Percentiles rank a stretch among this genome's conserved stretches.
These are phyloP conservation scores for Balamuthia mandrillaris DNA, from an alignment of 208 protist species.

Conservation along the genomic window DNA sequence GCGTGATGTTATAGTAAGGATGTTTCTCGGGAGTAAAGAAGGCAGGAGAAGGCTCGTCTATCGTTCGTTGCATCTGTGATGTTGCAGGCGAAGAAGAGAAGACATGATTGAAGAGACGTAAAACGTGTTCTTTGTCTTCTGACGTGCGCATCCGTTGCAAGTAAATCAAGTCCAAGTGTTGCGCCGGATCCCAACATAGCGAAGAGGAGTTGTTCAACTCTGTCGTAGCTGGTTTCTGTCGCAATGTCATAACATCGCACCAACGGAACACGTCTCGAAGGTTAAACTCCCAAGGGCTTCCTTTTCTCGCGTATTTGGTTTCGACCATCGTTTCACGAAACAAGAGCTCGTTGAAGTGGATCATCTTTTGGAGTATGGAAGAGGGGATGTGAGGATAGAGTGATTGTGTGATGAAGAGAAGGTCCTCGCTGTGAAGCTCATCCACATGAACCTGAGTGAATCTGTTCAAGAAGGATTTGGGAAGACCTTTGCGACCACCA, in stretches of 20 bases:
- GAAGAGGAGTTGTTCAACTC: too few species aligned
- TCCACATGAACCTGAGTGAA: conserved; percentile 96
- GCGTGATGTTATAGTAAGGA: conserved; percentile 54
- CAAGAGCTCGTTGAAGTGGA: conserved; percentile 88
- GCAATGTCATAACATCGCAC: conserved; percentile 83
- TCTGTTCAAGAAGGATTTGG: conserved; percentile 99
- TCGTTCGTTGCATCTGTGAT: not conserved
- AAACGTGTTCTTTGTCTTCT: conserved; percentile 60
- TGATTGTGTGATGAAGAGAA: conserved; percentile 52
- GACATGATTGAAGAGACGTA: conserved; percentile 48
- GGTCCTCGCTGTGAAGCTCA: conserved; percentile 70
- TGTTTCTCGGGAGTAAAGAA: not conserved
- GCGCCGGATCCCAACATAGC: not conserved
- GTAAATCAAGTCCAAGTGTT: conserved; percentile 74
- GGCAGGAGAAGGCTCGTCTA: not conserved
- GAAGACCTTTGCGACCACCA: conserved; percentile 98
- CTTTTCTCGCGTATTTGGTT: conserved; percentile 69
- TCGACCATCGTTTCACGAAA: conserved; percentile 83
- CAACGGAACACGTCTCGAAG: conserved; percentile 98
- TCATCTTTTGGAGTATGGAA: conserved; percentile 82
- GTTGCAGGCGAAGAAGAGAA: conserved; percentile 12
- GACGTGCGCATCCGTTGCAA: conserved; percentile 71
- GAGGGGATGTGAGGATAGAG: conserved; percentile 77
- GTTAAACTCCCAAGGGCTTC: conserved; percentile 99
- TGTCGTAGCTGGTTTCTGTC: conserved; percentile 35